These are phyloP conservation scores for Neofusicoccum sp. DNA, from an alignment of 2,329 filamentous ascomycete genomes.

Conservation along the genomic window DNA sequence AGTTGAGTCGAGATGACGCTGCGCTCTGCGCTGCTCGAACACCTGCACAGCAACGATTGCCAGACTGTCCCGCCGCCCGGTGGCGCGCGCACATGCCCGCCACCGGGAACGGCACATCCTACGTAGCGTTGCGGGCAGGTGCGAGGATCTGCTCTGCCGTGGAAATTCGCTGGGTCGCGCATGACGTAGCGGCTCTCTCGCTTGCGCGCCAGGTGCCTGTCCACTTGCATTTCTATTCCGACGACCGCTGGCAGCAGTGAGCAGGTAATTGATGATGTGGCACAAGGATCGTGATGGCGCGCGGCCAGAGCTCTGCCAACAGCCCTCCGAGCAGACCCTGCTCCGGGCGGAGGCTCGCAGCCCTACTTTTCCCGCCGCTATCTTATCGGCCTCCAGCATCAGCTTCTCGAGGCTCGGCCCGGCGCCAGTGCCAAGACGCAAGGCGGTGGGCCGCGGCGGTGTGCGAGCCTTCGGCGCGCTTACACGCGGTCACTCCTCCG, in stretches of 20 bases:
- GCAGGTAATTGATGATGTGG: too few species aligned
- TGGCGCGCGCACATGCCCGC: not conserved
- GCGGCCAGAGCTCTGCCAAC: too few species aligned
- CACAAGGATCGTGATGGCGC: too few species aligned
- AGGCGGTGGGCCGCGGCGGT: not conserved
- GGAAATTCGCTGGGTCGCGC: not conserved
- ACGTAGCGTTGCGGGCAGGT: not conserved
- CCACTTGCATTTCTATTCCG: too few species aligned
- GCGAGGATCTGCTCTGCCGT: not conserved
- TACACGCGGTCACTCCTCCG: slow-evolving; percentile 7
- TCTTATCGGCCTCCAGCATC: not conserved
- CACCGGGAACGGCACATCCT: not conserved
- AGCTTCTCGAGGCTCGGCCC: slow-evolving; percentile 1
- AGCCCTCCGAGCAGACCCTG: too few species aligned
- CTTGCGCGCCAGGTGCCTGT: too few species aligned
- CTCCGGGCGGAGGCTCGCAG: not conserved
- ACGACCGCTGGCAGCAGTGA: too few species aligned
- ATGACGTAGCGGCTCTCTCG: not conserved
- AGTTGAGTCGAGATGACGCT: not conserved
- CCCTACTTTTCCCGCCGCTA: not conserved
- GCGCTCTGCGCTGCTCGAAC: not conserved
- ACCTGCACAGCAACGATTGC: too few species aligned
- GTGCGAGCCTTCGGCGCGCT: not conserved
- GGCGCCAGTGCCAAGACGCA: not conserved
- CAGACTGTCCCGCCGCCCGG: not conserved